Evolutionary conservation across 2,329 filamentous ascomycete genomes (phyloP).

Genomic region (Trichothecium roseum): DNA sequence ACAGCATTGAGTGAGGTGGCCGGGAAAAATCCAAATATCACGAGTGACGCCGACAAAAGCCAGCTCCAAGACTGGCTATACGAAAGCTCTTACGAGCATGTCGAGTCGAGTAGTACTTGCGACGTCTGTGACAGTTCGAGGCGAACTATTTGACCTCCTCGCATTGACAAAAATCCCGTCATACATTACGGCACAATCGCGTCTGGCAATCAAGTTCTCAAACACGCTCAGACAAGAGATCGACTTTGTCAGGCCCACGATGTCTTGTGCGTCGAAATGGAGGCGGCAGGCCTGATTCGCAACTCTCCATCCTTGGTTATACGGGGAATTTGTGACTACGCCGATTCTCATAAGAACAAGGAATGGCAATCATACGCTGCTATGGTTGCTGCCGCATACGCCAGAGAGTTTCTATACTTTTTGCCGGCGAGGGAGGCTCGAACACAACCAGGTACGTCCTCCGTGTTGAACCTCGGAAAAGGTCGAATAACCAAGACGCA

Average conservation of each 20-base stretch:
- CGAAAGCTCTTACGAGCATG: constrained; percentile 1
- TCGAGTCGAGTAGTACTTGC: background rate
- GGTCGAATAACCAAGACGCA: too few species aligned
- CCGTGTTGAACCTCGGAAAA: too few species aligned
- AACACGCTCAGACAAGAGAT: background rate
- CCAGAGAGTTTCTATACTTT: constrained; percentile 2
- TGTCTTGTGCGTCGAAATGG: constrained; percentile 19
- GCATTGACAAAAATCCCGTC: background rate
- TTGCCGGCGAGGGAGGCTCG: background rate
- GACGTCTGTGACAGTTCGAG: constrained; percentile 1
- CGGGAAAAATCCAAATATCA: too few species aligned
- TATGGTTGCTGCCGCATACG: constrained; percentile 16
- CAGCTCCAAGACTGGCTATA: constrained; percentile 1
- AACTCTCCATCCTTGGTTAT: constrained; percentile 21
- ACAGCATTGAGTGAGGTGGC: too few species aligned
- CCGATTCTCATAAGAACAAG: constrained; percentile 23
- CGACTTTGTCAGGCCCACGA: background rate
- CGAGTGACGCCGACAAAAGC: too few species aligned
- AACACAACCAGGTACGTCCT: too few species aligned
- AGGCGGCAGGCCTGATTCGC: background rate
- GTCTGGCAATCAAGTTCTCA: constrained; percentile 3
- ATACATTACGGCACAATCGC: constrained; percentile 4
- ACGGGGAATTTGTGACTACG: constrained; percentile 24
- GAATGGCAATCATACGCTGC: constrained; percentile 23
- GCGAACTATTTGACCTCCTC: background rate